Conservation (phyloP, 2,329 filamentous ascomycete genomes). For the Neofusicoccum ribis region DNA sequence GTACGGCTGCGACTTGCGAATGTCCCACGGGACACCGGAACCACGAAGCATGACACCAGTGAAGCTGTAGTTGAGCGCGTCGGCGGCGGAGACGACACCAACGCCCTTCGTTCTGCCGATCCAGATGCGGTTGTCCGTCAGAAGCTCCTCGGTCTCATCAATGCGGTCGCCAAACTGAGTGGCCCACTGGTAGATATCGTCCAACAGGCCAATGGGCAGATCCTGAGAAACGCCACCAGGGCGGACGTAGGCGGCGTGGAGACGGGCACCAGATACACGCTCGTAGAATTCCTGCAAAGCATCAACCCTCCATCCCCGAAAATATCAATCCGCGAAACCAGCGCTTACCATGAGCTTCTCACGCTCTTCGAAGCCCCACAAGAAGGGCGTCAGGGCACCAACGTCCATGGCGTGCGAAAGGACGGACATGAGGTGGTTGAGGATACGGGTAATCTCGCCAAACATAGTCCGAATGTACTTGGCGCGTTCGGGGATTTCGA, state of each 20-base stretch:
- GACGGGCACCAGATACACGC: conserved; percentile 94
- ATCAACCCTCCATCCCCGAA: not conserved
- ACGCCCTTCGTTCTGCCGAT: conserved; percentile 88
- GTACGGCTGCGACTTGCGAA: conserved; percentile 95
- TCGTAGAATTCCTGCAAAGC: conserved; percentile 90
- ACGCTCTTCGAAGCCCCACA: conserved; percentile 99
- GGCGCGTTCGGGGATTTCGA: conserved; percentile 91
- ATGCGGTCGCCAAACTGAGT: conserved; percentile 98
- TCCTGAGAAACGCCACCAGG: conserved; percentile 97
- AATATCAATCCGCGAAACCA: not conserved
- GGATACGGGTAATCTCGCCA: conserved; percentile 86
- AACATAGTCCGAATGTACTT: conserved; percentile 98
- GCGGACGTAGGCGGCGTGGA: conserved; percentile 95
- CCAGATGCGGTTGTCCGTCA: conserved; percentile 99
- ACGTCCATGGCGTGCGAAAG: conserved; percentile 99
- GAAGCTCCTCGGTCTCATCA: conserved; percentile 96
- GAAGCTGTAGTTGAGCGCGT: conserved; percentile 97
- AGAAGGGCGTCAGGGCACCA: conserved; percentile 93
- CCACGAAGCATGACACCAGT: conserved; percentile 97
- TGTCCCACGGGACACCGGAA: conserved; percentile 92
- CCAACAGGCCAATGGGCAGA: conserved; percentile 86
- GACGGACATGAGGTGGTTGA: conserved; percentile 98
- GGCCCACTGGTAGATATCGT: conserved; percentile 99
- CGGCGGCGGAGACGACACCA: conserved; percentile 85
- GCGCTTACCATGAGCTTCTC: conserved; percentile 96